phyloP scores from a whole-genome alignment of 106 monocot species.

The Apostasia shenzhenica region DNA sequence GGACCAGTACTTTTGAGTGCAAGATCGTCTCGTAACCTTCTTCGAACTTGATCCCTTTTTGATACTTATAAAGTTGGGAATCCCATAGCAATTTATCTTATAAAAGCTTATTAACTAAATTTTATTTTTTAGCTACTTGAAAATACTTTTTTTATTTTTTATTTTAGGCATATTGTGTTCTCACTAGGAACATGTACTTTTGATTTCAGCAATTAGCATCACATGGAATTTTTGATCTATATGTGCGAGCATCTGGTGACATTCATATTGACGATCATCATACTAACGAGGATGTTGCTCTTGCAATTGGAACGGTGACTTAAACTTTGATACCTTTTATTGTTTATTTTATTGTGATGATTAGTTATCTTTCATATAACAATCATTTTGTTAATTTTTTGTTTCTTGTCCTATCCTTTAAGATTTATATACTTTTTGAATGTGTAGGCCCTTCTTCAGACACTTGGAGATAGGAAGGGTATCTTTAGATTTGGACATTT shows the following conservation, averaged over 20 bases:
- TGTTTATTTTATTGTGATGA: not conserved
- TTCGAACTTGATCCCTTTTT: no score
- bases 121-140: no score
- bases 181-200: no score
- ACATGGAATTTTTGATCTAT: constrained; percentile 84
- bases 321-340: not conserved
- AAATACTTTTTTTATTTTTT: no score
- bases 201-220: constrained; percentile 80
- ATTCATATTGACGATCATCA: constrained; percentile 98
- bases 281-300: constrained; percentile 96
- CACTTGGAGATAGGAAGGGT: constrained; percentile 97
- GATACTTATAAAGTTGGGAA: no score
- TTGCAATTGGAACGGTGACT: constrained; percentile 90
- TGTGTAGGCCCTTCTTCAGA: constrained; percentile 69
- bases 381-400: not conserved
- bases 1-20: no score
- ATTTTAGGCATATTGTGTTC: no score
- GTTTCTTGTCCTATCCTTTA: no score
- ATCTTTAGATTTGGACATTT: constrained; percentile 93
- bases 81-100: no score
- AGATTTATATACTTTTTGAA: not conserved
- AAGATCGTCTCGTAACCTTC: no score
- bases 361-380: not conserved
- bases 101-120: no score
- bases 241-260: constrained; percentile 80